Evolutionary conservation across 108 stramenopile species (phyloP), one percentile per base, ranked within the genome.

Genomic region (Cyclotella choctawhatcheeana): DNA sequence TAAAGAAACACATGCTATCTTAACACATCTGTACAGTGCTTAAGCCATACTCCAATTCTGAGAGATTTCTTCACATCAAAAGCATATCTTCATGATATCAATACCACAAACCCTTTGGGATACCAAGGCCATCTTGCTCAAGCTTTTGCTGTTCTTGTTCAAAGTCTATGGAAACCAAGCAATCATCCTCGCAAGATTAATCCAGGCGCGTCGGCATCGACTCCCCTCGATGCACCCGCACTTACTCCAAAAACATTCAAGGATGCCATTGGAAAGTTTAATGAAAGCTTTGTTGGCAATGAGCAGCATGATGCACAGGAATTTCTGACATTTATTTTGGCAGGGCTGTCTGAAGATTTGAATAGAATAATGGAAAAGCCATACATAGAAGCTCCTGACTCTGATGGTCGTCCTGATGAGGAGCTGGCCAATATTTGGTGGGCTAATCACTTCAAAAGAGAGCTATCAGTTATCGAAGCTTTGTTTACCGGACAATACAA

Each of bases 221-320:
- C 81, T 29, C 86, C 86, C 29, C 77, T 94, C 2, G 85, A 82
- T 72, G 89, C 89, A 45, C 93, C 89, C 8, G 77, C 91, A 2
- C 60, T 98, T 50, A 90, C 90, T 26, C 98, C 98, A 1, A 91
- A 89, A 61, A 88, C 89, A 26, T 98, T 99, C 87, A 97, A 96
- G 79, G 85, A 90, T 16, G 89, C 90, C 3, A 77, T 99, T 27
- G 95, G 89, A 43, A 90, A 91, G 72, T 91, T 95, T 69, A 96
- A 94, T 67, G 93, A 92, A 22, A 85, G 91, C 53, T 99, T 98
- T 67, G 76, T 92, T 8, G 98, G 98, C 22, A 96, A 94, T 63
- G 97, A 97, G 64, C 99, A 99, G 76, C 98, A 99, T 64, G 99
- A 99, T 83, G 94, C 96, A 26, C 98, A 99, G 86, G 98, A 99